Conservation (phyloP, 495 filamentous ascomycete species). For the Achaetomiella virescens region DNA sequence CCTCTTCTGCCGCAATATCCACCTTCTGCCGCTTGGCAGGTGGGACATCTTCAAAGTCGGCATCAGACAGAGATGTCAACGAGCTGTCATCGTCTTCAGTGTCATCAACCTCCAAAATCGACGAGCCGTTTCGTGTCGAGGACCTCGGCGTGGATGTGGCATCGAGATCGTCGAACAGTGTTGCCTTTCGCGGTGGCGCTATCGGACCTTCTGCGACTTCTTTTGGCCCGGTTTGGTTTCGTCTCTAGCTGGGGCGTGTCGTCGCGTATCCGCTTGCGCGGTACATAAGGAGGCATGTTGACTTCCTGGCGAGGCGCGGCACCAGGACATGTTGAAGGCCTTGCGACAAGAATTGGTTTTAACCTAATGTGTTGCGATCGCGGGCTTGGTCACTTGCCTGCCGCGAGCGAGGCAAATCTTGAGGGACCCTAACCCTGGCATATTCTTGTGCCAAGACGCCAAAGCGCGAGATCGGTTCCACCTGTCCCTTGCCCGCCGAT, state of each 20-base stretch:
- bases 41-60: slow-evolving; percentile 60
- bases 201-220: slow-evolving; percentile 13
- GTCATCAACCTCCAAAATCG: slow-evolving; percentile 44
- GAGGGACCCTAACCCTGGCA: slow-evolving; percentile 1
- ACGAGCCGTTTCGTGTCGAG: slow-evolving; percentile 43
- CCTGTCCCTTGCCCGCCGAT: not conserved
- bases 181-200: slow-evolving; percentile 43
- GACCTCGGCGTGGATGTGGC: slow-evolving; percentile 43
- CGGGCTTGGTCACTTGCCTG: not conserved
- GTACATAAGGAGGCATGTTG: slow-evolving; percentile 42
- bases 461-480: not conserved
- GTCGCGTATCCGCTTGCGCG: slow-evolving; percentile 41
- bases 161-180: slow-evolving; percentile 65
- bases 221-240: slow-evolving; percentile 12
- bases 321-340: slow-evolving; percentile 3
- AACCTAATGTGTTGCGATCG: not conserved
- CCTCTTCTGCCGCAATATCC: slow-evolving; percentile 33
- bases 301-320: not conserved
- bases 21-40: slow-evolving; percentile 19
- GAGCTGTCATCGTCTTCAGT: slow-evolving; percentile 50
- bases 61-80: slow-evolving; percentile 59
- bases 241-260: slow-evolving; percentile 20
- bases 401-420: not conserved
- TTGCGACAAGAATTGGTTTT: not conserved
- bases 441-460: slow-evolving; percentile 6